Evolutionary conservation across 257 asterid species (phyloP), one percentile per base, ranked within the genome.

Genomic region (Jacaranda mimosifolia): DNA sequence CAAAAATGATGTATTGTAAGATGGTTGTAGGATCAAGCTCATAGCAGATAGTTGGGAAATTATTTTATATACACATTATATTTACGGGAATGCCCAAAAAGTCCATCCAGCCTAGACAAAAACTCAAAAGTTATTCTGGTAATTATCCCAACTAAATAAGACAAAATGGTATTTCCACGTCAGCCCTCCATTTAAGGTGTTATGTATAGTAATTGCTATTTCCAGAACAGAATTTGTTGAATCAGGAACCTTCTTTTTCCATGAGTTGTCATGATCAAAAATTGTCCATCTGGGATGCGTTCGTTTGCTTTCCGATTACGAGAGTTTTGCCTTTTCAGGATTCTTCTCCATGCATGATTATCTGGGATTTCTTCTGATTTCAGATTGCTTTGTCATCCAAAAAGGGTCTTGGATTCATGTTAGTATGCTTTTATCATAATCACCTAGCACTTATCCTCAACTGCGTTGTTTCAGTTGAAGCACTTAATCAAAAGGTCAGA

Each of bases 401-500:
- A 45, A 64, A 15, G 42, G 45, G 9, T 45, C 72, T 46, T 49
- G 45, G 59, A 46, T 68, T 68, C 43, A 18, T 18, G 42, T 60
- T 26, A 35, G 7, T 59, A 1, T 19, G 15, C 40, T 13, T 19
- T 58, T 7, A 58, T 58, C 32, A 43, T 17, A 10, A 58, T 21
- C 64, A 15, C 21, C 2, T 26, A 26, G 32, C 2, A 26, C 4
- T 64, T 40, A 6, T 52, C 52, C 26, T 64, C 52, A 39, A 4
- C 45, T 7, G 8, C 42, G 4, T 48, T 68, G 40, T 9, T 43
- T 11, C 40, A 17, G 57, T 46, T 17, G 18, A 51, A 52, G n/a
- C 63, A 0, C 63, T 72, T 39, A 2, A 45, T 72, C 3, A 56
- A 58, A 77, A 77, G 75, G 76, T 77, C 40, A 4, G 70, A 68